Evolutionary conservation across 78 protist species (phyloP), one percentile per base, ranked within the genome.

Genomic region (slime mould (Dictyostelium discoideum)): DNA sequence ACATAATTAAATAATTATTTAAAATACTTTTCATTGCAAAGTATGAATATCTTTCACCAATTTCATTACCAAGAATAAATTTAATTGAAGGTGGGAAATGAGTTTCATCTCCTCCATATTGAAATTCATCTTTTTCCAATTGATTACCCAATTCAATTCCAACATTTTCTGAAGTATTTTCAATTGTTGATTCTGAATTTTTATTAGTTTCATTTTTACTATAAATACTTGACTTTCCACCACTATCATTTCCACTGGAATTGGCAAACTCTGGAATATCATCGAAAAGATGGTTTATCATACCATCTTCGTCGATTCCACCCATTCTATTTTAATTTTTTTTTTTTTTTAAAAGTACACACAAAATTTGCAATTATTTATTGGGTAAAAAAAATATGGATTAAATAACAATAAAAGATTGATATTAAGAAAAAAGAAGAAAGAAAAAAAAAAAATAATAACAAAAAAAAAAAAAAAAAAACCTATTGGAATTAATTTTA

Each of bases 31-130:
- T 86, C 40, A 96, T 29, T 24, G 96, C 96, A 78, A 76, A 73
- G 46, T 63, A 63, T 3, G 20, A 26, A 24, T 86, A 88, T 84
- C 97, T 85, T 92, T 96, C 98, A 87, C 89, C 60, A 26, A 96
- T 78, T 87, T 96, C 97, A 72, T 93, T 86, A 44, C 94, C 96
- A 4, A 96, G 14, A 80, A 96, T 96, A 76, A 57, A 88, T 22
- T 39, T 73, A 50, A 95, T 80, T 29, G 90, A 46, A 8, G 46
- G 39, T 44, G 94, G 97, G 6, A 79, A 60, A 83, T 48, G 39
- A 60, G 10, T 60, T 37, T 24, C 87, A 60, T 26, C 76, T 2
- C 76, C 87, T 11, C 60, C 69, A 46, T 40, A 46, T 39, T 40
- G 32, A n/a, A 67, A 3, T 22, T 67, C 69, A 11, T 67, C 79